A percentile compares a stretch with the other conserved stretches of the same genome.
These are phyloP conservation scores for Hyaloscypha variabilis DNA, from an alignment of 495 filamentous ascomycete species.

Conservation along the genomic window DNA sequence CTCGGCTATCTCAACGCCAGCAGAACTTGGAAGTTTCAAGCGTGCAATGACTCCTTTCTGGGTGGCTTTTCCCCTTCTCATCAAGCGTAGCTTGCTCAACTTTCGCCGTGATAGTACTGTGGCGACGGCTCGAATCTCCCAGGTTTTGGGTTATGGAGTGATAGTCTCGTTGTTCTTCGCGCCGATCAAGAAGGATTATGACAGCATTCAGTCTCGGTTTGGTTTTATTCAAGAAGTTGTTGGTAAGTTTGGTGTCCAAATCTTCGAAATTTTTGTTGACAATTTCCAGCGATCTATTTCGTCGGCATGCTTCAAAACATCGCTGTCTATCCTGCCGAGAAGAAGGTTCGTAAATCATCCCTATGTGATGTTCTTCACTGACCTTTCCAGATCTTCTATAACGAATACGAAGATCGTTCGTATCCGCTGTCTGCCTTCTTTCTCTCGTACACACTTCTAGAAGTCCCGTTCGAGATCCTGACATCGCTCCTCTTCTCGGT, in stretches of 20 bases:
- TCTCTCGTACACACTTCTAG: background rate
- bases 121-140: conserved; percentile 64
- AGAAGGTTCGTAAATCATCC: background rate
- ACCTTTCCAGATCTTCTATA: background rate
- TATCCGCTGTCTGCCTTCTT: background rate
- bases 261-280: background rate
- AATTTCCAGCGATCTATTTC: conserved; percentile 58
- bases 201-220: conserved; percentile 65
- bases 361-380: background rate
- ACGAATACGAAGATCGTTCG: background rate
- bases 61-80: conserved; percentile 61
- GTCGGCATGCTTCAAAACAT: conserved; percentile 79
- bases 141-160: conserved; percentile 65
- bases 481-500: background rate
- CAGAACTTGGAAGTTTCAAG: conserved; percentile 65
- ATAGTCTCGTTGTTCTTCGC: conserved; percentile 73
- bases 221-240: conserved; percentile 68
- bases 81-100: conserved; percentile 66
- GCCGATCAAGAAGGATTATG: conserved; percentile 66
- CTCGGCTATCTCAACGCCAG: conserved; percentile 58
- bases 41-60: conserved; percentile 60
- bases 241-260: background rate
- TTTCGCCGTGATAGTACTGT: conserved; percentile 65
- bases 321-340: conserved; percentile 58
- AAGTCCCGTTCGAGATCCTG: background rate